Percentiles rank a stretch among this genome's conserved stretches.
Conservation (phyloP, 2,329 filamentous ascomycete genomes). For the Amphichorda felina region DNA sequence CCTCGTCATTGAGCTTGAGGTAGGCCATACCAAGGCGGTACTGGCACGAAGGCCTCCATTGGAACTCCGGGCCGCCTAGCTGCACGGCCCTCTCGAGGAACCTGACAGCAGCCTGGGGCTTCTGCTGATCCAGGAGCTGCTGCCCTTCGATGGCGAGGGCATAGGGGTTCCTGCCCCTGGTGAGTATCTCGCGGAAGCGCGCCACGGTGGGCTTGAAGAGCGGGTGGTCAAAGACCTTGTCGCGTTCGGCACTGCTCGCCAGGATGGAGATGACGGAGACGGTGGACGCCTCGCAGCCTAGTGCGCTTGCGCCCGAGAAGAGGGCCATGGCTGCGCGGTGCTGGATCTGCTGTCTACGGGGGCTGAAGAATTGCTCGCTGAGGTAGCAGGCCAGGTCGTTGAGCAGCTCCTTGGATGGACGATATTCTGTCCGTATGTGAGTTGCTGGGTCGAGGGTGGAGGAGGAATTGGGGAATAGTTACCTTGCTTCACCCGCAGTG, state of each 20-base stretch:
- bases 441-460: neutral
- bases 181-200: constrained; percentile 17
- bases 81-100: constrained; percentile 10
- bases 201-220: constrained; percentile 10
- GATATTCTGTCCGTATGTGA: neutral
- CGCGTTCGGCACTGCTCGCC: neutral
- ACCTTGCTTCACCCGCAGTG: neutral
- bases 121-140: constrained; percentile 11
- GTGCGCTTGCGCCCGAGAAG: neutral
- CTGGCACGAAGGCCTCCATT: neutral
- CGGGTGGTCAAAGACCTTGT: constrained; percentile 9
- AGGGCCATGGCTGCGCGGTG: neutral
- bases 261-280: constrained; percentile 7
- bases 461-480: neutral
- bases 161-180: constrained; percentile 17
- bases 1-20: neutral
- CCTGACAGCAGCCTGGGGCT: constrained; percentile 10
- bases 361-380: neutral
- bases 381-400: neutral
- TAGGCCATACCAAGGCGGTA: neutral
- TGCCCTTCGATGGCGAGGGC: constrained; percentile 21
- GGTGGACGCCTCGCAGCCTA: constrained; percentile 12
- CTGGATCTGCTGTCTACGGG: neutral
- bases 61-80: neutral
- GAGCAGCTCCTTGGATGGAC: constrained; percentile 1